Base-by-base conservation (phyloP, 768 basidiomycete genomes). In the Dioszegia hungarica region DNA sequence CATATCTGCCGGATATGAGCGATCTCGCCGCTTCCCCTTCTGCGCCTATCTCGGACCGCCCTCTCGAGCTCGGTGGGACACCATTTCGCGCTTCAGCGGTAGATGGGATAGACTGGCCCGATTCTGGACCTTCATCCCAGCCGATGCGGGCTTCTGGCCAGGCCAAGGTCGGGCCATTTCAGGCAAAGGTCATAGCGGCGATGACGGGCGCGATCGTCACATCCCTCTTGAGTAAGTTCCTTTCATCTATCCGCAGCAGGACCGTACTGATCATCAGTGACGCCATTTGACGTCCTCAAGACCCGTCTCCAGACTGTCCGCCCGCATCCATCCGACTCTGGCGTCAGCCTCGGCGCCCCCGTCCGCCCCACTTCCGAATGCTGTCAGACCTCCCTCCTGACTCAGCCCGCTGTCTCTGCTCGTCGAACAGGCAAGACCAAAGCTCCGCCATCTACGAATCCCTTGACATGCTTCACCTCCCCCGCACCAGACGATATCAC, bases 281-380 rank as follows among this genome's bases (percentile, higher is more conserved):
- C 94, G 2, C 95, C 95, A 2, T 99, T 99, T 75, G 95, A 99
- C 77, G 91, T 99, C 53, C 82, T 98, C 64, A 98, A 98, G 77
- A 98, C 94, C 12, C 85, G 95, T 27, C 79, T 99, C 17, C 95
- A 99, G 75, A 98, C 95, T 89, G 65, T 60, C 38, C 62, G 55
- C 51, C 60, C 72, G 20, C 51, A 60, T 54, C 73, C 54, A 50
- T 20, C 36, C n/a, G 25, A 28, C 14, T 36, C 54, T 20, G 19
- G 17, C 19, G 10, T 25, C 36, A 51, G 12, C 49, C 10, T 36
- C 34, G 29, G 17, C 33, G 40, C 14, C 25, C 46, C 59, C n/a
- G 61, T 53, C 38, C 57, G 38, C 31, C 64, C 57, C 25, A 55
- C 48, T 8, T 47, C 51, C 20, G 68, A 68, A 34, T 75, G 74